A percentile compares a stretch with the other conserved stretches of the same genome.
These are phyloP conservation scores for Ogataea trehaloabstinens DNA, from an alignment of 805 yeast species.

Conservation along the genomic window DNA sequence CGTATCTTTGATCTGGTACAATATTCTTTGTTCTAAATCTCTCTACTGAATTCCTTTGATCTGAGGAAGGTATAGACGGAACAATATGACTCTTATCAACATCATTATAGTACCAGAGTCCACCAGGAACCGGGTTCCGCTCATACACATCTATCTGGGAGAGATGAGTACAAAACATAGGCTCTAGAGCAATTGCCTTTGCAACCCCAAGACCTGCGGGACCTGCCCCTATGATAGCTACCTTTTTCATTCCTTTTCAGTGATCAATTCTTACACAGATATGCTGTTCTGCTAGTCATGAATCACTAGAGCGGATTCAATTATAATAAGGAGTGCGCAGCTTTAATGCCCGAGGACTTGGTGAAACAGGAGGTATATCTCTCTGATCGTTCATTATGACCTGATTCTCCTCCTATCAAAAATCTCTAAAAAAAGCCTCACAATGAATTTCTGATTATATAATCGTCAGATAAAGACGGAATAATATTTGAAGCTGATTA, in stretches of 20 bases:
- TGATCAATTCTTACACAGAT: conserved; percentile 1
- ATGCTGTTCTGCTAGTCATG: no score
- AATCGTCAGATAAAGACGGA: no score
- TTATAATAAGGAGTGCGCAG: no score
- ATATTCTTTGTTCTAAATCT: conserved; percentile 11
- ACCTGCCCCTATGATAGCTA: conserved; percentile 37
- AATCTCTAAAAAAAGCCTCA: no score
- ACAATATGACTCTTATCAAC: conserved; percentile 21
- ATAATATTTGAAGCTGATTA: no score
- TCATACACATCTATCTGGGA: conserved; percentile 29
- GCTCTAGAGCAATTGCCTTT: conserved; percentile 33
- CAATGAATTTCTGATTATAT: no score
- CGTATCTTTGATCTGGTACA: conserved; percentile 14
- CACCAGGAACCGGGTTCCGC: conserved; percentile 31
- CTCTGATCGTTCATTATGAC: no score
- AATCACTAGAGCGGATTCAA: no score
- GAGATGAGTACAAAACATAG: conserved; percentile 15
- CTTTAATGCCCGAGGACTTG: no score
- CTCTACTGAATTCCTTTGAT: conserved; percentile 18
- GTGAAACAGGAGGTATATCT: no score
- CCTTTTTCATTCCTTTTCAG: conserved; percentile 12
- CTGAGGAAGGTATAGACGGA: conserved; percentile 25
- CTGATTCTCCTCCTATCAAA: no score
- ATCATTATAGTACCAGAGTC: conserved; percentile 34
- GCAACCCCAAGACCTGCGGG: conserved; percentile 35